These are phyloP conservation scores for Oidiodendron maius DNA, from an alignment of 495 filamentous ascomycete genomes.

Conservation along the genomic window DNA sequence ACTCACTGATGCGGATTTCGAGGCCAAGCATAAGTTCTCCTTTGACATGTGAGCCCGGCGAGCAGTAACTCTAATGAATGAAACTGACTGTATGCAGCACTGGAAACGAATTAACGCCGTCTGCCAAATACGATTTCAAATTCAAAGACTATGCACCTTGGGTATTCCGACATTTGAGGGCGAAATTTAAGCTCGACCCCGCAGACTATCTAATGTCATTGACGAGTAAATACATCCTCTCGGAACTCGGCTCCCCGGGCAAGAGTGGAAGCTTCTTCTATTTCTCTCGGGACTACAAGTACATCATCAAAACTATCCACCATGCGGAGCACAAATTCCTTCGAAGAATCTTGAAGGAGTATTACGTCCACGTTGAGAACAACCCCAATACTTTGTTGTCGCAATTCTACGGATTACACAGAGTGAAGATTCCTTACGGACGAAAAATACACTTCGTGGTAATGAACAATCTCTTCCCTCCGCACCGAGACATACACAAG, in stretches of 20 bases:
- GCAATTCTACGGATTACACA: constrained; percentile 95
- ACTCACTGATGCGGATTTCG: constrained; percentile 84
- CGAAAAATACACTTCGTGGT: constrained; percentile 99
- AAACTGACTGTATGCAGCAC: constrained; percentile 37
- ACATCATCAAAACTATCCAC: constrained; percentile 99
- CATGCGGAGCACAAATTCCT: constrained; percentile 94
- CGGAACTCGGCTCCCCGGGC: constrained; percentile 91
- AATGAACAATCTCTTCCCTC: constrained; percentile 99
- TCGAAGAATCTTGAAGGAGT: constrained; percentile 84
- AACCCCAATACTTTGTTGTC: constrained; percentile 96
- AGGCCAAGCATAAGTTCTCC: constrained; percentile 90
- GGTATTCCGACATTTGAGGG: constrained; percentile 92
- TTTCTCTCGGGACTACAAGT: constrained; percentile 99
- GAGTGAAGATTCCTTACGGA: constrained; percentile 97
- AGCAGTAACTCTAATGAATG: neutral
- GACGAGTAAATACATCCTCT: constrained; percentile 97
- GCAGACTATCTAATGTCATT: constrained; percentile 98
- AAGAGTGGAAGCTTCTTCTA: constrained; percentile 99
- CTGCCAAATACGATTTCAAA: constrained; percentile 99
- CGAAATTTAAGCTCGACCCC: constrained; percentile 86
- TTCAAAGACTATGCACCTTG: constrained; percentile 99
- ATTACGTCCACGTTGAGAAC: constrained; percentile 86
- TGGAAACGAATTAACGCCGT: constrained; percentile 94
- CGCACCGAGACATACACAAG: constrained; percentile 93
- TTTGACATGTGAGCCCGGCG: constrained; percentile 74